Evolutionary conservation across 768 basidiomycete species (phyloP).

Genomic region (Cytidiella melzeri): DNA sequence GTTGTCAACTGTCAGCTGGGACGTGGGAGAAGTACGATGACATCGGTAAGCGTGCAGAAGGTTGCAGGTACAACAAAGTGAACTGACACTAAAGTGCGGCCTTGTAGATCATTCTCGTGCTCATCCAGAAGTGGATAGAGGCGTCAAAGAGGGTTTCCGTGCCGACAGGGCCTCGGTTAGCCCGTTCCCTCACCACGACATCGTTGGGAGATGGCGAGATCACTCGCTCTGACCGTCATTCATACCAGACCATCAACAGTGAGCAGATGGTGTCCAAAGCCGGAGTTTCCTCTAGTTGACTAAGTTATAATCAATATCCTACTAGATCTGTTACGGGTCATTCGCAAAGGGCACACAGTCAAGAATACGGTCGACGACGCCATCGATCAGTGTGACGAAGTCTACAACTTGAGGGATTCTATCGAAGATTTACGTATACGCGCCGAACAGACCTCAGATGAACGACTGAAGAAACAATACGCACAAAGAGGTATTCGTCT

Average conservation of each 20-base stretch:
- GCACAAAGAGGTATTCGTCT: constrained; percentile 62
- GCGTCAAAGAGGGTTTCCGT: constrained; percentile 24
- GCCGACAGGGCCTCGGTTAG: constrained; percentile 31
- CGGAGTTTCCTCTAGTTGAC: no score
- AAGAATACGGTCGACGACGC: constrained; percentile 84
- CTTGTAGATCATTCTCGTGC: constrained; percentile 64
- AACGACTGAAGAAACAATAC: constrained; percentile 56
- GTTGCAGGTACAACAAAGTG: neutral
- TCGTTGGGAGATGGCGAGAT: constrained; percentile 33
- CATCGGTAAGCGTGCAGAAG: constrained; percentile 51
- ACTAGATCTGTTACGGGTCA: constrained; percentile 74
- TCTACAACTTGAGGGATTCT: constrained; percentile 80
- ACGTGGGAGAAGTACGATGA: constrained; percentile 83
- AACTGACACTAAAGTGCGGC: neutral
- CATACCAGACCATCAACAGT: constrained; percentile 91
- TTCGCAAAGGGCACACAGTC: constrained; percentile 79
- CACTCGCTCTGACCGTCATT: constrained; percentile 41
- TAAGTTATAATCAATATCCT: constrained; percentile 9
- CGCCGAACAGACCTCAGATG: constrained; percentile 74
- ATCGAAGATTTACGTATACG: constrained; percentile 78
- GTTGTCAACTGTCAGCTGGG: constrained; percentile 96
- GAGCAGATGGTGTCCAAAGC: constrained; percentile 23
- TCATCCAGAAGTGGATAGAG: constrained; percentile 82
- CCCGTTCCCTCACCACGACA: constrained; percentile 38
- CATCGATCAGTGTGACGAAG: constrained; percentile 78